Conservation (phyloP, 2,329 filamentous ascomycete genomes). For the Fusarium sp. region DNA sequence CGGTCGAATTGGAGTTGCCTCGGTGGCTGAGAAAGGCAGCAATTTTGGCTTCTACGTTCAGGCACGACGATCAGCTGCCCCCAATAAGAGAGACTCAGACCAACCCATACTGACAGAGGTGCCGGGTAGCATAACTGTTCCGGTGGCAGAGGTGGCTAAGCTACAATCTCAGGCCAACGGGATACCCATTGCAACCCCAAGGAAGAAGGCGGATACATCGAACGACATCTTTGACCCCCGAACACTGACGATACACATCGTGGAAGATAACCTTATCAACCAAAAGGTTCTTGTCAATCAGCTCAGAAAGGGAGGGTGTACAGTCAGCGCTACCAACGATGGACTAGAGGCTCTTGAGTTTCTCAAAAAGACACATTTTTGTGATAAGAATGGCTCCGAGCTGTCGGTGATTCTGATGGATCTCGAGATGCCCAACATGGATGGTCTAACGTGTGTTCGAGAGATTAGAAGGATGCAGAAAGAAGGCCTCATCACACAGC, state of each 20-base stretch:
- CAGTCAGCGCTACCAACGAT: slow-evolving; percentile 73
- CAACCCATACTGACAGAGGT: slow-evolving; percentile 10
- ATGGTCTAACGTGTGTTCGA: slow-evolving; percentile 60
- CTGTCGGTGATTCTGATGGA: slow-evolving; percentile 64
- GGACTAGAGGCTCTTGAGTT: slow-evolving; percentile 70
- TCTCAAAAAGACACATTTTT: slow-evolving; percentile 55
- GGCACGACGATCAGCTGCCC: slow-evolving; percentile 61
- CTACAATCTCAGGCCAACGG: not conserved
- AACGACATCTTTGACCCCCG: not conserved
- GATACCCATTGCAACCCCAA: not conserved
- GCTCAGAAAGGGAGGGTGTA: slow-evolving; percentile 71
- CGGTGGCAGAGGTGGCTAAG: not conserved
- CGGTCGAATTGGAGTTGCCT: slow-evolving; percentile 75
- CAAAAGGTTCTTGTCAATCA: slow-evolving; percentile 78
- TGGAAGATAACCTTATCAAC: slow-evolving; percentile 79
- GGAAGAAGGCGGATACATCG: not conserved
- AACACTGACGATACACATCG: slow-evolving; percentile 70
- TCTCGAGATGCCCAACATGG: slow-evolving; percentile 66
- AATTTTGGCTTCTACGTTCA: slow-evolving; percentile 76
- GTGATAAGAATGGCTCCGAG: slow-evolving; percentile 30
- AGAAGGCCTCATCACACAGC: slow-evolving; percentile 50
- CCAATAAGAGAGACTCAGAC: slow-evolving; percentile 28
- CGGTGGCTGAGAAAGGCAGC: slow-evolving; percentile 70
- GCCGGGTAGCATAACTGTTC: not conserved
- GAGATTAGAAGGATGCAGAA: slow-evolving; percentile 59